phyloP scores from a whole-genome alignment of 148 eudicot genomes.

The Bassia scoparia region DNA sequence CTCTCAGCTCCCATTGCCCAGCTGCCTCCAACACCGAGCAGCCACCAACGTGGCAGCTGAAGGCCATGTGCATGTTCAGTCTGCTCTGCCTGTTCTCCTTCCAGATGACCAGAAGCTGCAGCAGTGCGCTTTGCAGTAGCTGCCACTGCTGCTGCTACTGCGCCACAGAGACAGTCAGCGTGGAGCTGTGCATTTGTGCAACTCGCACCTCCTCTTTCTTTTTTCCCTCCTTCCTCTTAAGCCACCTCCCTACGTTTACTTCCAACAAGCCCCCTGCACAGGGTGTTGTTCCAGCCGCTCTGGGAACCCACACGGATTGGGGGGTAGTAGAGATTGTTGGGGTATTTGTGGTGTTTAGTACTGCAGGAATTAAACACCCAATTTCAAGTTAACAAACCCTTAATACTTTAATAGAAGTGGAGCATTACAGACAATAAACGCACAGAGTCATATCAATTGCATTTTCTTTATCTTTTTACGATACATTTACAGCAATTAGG shows the following conservation, averaged over 20 bases:
- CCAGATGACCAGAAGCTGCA: constrained; percentile 40
- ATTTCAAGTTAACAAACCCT: not conserved
- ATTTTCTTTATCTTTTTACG: not conserved
- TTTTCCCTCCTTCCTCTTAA: constrained; percentile 78
- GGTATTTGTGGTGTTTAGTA: constrained; percentile 50
- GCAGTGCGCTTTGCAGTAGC: constrained; percentile 91
- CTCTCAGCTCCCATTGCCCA: constrained; percentile 83
- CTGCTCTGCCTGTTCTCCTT: constrained; percentile 59
- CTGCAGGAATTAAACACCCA: constrained; percentile 35
- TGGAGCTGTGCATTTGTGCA: constrained; percentile 87
- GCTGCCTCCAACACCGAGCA: constrained; percentile 91
- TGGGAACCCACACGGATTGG: constrained; percentile 36
- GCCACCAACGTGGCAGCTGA: constrained; percentile 91
- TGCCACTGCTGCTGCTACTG: constrained; percentile 82
- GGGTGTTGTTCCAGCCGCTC: constrained; percentile 30
- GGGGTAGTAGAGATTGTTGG: constrained; percentile 62
- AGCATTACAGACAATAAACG: not conserved
- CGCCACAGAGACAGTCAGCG: constrained; percentile 83
- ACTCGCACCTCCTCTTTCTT: constrained; percentile 79
- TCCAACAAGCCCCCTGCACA: constrained; percentile 32
- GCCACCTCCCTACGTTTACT: constrained; percentile 92
- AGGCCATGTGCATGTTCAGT: constrained; percentile 78
- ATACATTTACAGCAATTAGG: not conserved
- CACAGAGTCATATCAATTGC: not conserved
- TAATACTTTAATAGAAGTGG: too few relatives aligned